Evolutionary conservation across 768 basidiomycete genomes (phyloP).

Genomic region (Hygrophorus russula): DNA sequence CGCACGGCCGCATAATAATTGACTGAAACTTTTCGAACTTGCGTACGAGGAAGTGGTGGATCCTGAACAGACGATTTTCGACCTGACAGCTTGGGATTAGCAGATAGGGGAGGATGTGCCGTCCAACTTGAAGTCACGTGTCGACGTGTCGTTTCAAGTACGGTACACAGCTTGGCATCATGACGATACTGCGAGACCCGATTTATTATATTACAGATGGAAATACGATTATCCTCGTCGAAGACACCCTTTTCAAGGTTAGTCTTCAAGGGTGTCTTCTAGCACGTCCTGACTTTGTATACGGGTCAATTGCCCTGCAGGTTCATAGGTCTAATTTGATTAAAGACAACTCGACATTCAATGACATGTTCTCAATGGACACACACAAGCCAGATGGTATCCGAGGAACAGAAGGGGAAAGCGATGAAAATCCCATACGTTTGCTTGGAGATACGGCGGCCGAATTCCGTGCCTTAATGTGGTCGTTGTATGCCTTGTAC

Average conservation of each 20-base stretch:
- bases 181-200: no score
- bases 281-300: not conserved
- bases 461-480: conserved; percentile 7
- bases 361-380: conserved; percentile 2
- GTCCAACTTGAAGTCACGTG: no score
- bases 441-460: conserved; percentile 7
- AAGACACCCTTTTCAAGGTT: conserved; percentile 7
- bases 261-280: not conserved
- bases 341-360: conserved; percentile 8
- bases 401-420: conserved; percentile 3
- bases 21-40: conserved; percentile 26
- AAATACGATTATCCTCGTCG: conserved; percentile 4
- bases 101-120: no score
- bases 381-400: not conserved
- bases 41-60: conserved; percentile 27
- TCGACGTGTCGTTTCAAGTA: no score
- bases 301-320: conserved; percentile 1
- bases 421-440: conserved; percentile 7
- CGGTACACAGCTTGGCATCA: no score
- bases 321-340: conserved; percentile 5
- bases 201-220: conserved; percentile 6
- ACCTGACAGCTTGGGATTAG: conserved; percentile 16
- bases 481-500: conserved; percentile 33
- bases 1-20: conserved; percentile 22
- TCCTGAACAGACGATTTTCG: conserved; percentile 24